phyloP scores from a whole-genome alignment of 345 rosid species.

The Chamaenerion angustifolium region DNA sequence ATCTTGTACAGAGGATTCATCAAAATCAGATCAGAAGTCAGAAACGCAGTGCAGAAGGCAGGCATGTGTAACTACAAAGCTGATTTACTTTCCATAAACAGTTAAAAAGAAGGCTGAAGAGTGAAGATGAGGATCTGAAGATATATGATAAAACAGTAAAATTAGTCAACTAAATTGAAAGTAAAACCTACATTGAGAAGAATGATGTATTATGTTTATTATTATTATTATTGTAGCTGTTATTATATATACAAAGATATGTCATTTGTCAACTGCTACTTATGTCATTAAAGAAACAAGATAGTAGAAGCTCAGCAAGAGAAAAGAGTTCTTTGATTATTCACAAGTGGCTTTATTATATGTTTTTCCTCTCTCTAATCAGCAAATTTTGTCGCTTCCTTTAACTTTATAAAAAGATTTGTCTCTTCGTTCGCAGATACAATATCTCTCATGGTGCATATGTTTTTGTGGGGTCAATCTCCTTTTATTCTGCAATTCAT shows the following conservation, averaged over 20 bases:
- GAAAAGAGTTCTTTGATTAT: conserved; percentile 1
- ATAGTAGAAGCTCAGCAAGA: neutral
- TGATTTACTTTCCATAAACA: conserved; percentile 4
- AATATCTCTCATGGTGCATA: neutral
- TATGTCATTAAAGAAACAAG: conserved; percentile 8
- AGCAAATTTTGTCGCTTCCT: neutral
- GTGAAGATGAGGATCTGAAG: conserved; percentile 1
- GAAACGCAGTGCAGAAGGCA: neutral
- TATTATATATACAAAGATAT: conserved; percentile 3
- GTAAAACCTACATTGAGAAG: neutral
- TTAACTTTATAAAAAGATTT: conserved; percentile 5
- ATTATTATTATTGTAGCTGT: conserved; percentile 6
- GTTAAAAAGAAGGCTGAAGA: conserved; percentile 1
- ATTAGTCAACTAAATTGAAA: neutral
- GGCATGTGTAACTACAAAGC: conserved; percentile 4
- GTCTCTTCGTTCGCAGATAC: conserved; percentile 4
- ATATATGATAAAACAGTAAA: conserved; percentile 1
- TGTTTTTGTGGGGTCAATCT: neutral
- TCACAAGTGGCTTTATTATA: neutral
- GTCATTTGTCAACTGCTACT: conserved; percentile 12
- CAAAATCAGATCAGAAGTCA: neutral
- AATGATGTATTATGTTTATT: conserved; percentile 5
- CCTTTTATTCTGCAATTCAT: conserved; percentile 4
- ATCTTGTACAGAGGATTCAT: conserved; percentile 19
- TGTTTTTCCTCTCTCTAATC: neutral